phyloP scores from a whole-genome alignment of 2,329 filamentous ascomycete species.

The Fusarium heterosporum region DNA sequence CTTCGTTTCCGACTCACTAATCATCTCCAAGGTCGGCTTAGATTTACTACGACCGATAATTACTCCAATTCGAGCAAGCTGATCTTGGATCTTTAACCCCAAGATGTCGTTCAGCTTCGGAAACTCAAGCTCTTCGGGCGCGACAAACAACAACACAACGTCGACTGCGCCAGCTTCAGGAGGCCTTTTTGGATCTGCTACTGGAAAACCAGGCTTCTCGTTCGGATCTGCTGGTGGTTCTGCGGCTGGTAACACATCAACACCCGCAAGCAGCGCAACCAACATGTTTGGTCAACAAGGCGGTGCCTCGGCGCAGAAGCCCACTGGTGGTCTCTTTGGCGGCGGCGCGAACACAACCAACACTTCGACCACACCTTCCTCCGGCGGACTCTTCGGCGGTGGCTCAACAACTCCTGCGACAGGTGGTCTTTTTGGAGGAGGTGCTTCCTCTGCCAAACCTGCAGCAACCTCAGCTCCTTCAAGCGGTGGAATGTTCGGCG shows the following conservation, averaged over 20 bases:
- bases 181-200: slow-evolving; percentile 55
- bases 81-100: slow-evolving; percentile 32
- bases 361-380: slow-evolving; percentile 35
- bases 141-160: slow-evolving; percentile 49
- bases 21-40: slow-evolving; percentile 1
- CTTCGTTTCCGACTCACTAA: slow-evolving; percentile 11
- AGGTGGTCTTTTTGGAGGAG: slow-evolving; percentile 42
- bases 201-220: slow-evolving; percentile 54
- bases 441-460: slow-evolving; percentile 44
- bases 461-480: slow-evolving; percentile 42
- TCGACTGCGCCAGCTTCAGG: slow-evolving; percentile 56
- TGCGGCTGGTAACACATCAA: slow-evolving; percentile 44
- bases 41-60: slow-evolving; percentile 28
- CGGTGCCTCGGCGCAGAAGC: slow-evolving; percentile 45
- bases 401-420: slow-evolving; percentile 44
- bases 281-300: slow-evolving; percentile 51
- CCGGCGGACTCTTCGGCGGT: slow-evolving; percentile 43
- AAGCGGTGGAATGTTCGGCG: slow-evolving; percentile 45
- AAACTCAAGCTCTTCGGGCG: slow-evolving; percentile 50
- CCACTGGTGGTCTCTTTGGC: slow-evolving; percentile 45
- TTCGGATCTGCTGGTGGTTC: slow-evolving; percentile 53
- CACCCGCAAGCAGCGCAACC: slow-evolving; percentile 47
- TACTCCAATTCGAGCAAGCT: slow-evolving; percentile 35
- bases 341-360: slow-evolving; percentile 39
- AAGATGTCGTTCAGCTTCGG: slow-evolving; percentile 58